phyloP scores from a whole-genome alignment of 2,329 filamentous ascomycete genomes.

The Pseudogymnoascus sp. region DNA sequence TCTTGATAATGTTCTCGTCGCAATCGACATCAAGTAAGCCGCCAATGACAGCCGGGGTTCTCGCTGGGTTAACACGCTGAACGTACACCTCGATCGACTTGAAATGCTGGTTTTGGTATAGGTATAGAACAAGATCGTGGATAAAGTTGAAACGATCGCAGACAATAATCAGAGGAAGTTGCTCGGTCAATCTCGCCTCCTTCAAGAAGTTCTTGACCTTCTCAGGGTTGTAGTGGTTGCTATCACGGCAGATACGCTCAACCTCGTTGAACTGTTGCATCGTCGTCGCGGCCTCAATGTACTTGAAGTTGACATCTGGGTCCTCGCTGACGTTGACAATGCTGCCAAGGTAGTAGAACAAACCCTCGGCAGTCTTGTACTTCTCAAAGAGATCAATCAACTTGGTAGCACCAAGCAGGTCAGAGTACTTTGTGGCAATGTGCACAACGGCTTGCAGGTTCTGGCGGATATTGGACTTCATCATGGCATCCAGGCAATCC shows the following conservation, averaged over 20 bases:
- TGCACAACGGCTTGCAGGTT: constrained; percentile 93
- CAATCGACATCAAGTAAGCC: constrained; percentile 94
- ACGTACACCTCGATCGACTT: constrained; percentile 98
- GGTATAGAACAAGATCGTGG: constrained; percentile 88
- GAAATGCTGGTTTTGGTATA: constrained; percentile 99
- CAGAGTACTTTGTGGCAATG: constrained; percentile 95
- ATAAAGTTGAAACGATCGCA: constrained; percentile 99
- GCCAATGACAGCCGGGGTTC: constrained; percentile 87
- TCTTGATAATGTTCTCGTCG: constrained; percentile 93
- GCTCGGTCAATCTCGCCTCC: constrained; percentile 84
- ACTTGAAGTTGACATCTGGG: constrained; percentile 96
- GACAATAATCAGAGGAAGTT: constrained; percentile 93
- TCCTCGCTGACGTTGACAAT: constrained; percentile 97
- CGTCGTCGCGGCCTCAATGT: constrained; percentile 91
- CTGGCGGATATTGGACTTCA: constrained; percentile 92
- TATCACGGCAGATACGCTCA: constrained; percentile 93
- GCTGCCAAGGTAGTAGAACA: constrained; percentile 97
- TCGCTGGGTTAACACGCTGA: constrained; percentile 85
- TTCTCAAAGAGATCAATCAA: constrained; percentile 95
- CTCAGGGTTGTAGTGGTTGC: constrained; percentile 79
- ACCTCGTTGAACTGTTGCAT: constrained; percentile 94
- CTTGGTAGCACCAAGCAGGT: constrained; percentile 77
- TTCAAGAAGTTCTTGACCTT: constrained; percentile 99
- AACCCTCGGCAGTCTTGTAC: constrained; percentile 91
- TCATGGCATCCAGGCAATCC: constrained; percentile 91